These are phyloP conservation scores for Achlya hypogyna DNA, from an alignment of 352 stramenopile genomes.

Conservation along the genomic window DNA sequence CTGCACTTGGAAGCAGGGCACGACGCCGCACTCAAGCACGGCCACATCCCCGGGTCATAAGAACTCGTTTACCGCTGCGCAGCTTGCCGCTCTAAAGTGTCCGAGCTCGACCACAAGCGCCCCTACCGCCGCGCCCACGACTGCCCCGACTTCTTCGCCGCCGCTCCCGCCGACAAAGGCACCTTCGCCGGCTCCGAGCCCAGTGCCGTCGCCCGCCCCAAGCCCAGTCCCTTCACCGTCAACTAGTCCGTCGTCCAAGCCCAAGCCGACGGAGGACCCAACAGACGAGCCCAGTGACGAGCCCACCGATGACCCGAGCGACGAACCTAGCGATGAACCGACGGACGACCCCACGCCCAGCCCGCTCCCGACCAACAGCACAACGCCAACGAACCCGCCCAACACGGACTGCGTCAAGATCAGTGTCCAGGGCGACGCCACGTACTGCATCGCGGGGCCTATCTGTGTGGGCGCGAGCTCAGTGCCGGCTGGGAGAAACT, in stretches of 20 bases:
- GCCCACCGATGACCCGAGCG: neutral
- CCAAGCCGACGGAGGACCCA: neutral
- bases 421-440: neutral
- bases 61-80: neutral
- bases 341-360: neutral
- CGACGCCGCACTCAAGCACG: constrained; percentile 9
- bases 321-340: neutral
- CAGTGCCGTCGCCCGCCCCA: neutral
- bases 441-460: neutral
- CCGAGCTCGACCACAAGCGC: neutral
- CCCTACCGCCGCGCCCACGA: neutral
- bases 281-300: neutral
- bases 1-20: constrained; percentile 45
- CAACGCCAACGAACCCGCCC: neutral
- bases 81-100: constrained; percentile 6
- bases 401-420: constrained; percentile 7
- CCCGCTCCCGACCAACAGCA: neutral
- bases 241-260: neutral
- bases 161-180: no score
- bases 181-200: neutral
- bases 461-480: neutral
- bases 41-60: neutral
- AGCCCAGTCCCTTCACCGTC: neutral
- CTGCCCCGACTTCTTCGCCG: no score
- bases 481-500: neutral